Evolutionary conservation across 176 grass and related monocot genomes (phyloP).

Genomic region (Neostapfia colusana): DNA sequence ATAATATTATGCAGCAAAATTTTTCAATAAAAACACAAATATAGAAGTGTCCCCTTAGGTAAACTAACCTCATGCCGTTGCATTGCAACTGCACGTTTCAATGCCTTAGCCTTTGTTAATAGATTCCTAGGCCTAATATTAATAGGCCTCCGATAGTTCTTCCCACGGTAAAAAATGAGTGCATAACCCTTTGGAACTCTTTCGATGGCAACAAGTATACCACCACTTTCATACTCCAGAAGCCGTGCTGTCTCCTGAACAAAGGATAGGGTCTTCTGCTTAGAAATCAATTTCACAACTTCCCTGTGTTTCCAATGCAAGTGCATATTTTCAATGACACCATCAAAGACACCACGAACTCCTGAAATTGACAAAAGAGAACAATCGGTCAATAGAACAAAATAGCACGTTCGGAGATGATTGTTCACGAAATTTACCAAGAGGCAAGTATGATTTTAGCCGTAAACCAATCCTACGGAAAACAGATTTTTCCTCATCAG

Average conservation of each 20-base stretch:
- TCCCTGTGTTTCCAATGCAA: constrained; percentile 99
- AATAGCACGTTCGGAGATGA: constrained; percentile 10
- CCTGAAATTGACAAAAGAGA: constrained; percentile 47
- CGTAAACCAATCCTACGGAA: constrained; percentile 92
- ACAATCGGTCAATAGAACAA: constrained; percentile 11
- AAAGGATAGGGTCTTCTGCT: constrained; percentile 81
- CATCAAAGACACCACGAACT: constrained; percentile 90
- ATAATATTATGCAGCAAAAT: neutral
- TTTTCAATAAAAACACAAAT: neutral
- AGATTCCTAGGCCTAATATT: constrained; percentile 96
- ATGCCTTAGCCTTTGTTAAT: constrained; percentile 89
- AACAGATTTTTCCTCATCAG: constrained; percentile 87
- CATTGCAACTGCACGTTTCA: constrained; percentile 90
- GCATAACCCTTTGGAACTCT: constrained; percentile 79
- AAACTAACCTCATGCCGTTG: constrained; percentile 94
- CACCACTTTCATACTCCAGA: constrained; percentile 90
- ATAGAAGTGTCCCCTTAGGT: neutral
- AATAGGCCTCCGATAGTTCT: constrained; percentile 93
- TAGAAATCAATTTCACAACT: constrained; percentile 90
- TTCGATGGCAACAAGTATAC: constrained; percentile 93
- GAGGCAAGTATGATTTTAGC: constrained; percentile 86
- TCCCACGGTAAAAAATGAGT: constrained; percentile 94
- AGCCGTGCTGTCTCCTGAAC: constrained; percentile 82
- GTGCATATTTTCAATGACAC: constrained; percentile 98
- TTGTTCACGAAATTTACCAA: constrained; percentile 59